Conservation (phyloP, 2,329 filamentous ascomycete genomes). For the Ilyonectria destructans region DNA sequence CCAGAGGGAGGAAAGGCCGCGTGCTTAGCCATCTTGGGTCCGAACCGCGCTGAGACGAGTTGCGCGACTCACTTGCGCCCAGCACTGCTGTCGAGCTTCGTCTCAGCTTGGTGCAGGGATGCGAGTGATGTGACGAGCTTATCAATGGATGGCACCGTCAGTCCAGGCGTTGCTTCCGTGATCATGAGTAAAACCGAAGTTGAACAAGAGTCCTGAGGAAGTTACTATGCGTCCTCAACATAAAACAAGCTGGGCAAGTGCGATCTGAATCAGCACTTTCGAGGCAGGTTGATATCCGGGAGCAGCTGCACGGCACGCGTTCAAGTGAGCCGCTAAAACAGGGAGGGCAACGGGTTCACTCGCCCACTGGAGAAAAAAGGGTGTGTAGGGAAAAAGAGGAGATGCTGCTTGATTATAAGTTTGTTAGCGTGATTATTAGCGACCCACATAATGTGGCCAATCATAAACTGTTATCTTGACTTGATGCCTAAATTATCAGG, state of each 20-base stretch:
- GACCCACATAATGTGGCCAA: neutral
- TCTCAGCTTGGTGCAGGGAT: constrained; percentile 15
- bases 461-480: neutral
- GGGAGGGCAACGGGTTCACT: neutral
- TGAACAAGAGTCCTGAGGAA: neutral
- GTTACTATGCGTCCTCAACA: neutral
- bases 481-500: constrained; percentile 8
- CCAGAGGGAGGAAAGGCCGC: constrained; percentile 16
- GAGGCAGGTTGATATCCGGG: no score
- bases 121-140: constrained; percentile 31
- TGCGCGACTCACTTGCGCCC: no score
- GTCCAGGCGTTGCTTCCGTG: neutral
- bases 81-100: no score
- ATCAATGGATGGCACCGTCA: constrained; percentile 12
- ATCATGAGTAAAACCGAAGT: constrained; percentile 11
- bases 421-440: constrained; percentile 18
- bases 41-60: constrained; percentile 16
- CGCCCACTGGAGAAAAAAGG: neutral
- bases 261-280: no score
- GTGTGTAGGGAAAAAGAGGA: neutral
- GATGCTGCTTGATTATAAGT: neutral
- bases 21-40: constrained; percentile 32
- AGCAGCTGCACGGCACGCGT: neutral
- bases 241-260: neutral
- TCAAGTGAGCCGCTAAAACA: neutral